Conservation (phyloP, 208 protist species). For the Crithidia bombi region DNA sequence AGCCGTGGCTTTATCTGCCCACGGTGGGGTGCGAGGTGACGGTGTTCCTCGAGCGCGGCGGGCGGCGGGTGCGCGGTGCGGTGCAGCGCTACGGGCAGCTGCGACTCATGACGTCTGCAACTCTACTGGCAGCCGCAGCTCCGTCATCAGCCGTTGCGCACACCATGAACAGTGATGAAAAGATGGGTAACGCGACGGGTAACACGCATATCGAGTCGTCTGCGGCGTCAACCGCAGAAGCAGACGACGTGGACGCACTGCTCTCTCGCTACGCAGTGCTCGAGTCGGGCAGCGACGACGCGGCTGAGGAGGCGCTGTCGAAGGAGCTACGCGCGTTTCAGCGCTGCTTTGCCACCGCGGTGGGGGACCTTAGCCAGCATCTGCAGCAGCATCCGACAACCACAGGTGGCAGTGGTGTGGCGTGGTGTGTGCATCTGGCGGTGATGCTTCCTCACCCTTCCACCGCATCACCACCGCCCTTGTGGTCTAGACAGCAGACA, state of each 20-base stretch:
- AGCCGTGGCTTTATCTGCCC: conserved; percentile 81
- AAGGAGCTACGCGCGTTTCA: conserved; percentile 52
- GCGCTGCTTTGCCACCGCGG: conserved; percentile 34
- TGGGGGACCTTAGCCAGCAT: conserved; percentile 37
- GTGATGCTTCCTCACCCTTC: conserved; percentile 29
- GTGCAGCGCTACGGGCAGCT: conserved; percentile 74
- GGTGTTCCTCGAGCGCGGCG: conserved; percentile 65
- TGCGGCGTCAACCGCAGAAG: background rate
- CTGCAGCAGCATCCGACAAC: conserved; percentile 27
- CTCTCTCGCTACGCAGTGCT: conserved; percentile 45
- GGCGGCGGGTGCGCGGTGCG: conserved; percentile 53
- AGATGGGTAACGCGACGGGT: background rate
- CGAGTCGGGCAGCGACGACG: conserved; percentile 44
- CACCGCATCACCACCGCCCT: background rate
- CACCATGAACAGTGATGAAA: background rate
- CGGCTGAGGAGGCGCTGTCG: conserved; percentile 51
- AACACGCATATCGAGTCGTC: no score
- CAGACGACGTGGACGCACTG: conserved; percentile 17
- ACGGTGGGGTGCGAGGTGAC: conserved; percentile 73
- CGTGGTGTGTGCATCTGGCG: conserved; percentile 71
- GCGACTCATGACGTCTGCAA: conserved; percentile 78
- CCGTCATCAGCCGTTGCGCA: background rate
- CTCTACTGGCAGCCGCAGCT: conserved; percentile 39
- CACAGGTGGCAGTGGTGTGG: conserved; percentile 21
- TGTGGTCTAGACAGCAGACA: background rate